These are phyloP conservation scores for Colletotrichum sp. DNA, from an alignment of 2,329 filamentous ascomycete genomes.

Conservation along the genomic window DNA sequence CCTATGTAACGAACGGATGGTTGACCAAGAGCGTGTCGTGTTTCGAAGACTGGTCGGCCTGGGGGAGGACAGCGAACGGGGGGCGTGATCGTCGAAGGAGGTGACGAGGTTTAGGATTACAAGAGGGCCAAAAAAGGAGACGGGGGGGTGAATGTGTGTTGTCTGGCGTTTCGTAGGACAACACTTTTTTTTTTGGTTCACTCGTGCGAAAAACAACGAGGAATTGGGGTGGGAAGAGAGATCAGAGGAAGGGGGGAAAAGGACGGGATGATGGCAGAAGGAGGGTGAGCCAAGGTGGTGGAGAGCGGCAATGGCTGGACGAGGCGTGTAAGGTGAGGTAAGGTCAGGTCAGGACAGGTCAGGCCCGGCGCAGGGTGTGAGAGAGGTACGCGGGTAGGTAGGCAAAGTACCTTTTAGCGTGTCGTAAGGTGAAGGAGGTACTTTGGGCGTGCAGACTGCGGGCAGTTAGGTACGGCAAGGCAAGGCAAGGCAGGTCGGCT, in stretches of 20 bases:
- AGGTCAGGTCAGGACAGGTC: neutral
- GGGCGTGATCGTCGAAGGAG: slow-evolving; percentile 17
- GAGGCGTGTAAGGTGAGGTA: slow-evolving; percentile 7
- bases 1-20: slow-evolving; percentile 21
- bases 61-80: slow-evolving; percentile 8
- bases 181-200: slow-evolving; percentile 2
- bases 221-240: slow-evolving; percentile 3
- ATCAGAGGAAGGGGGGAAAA: neutral
- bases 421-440: neutral
- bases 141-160: neutral
- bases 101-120: slow-evolving; percentile 21
- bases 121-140: slow-evolving; percentile 11
- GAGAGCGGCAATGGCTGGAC: slow-evolving; percentile 19
- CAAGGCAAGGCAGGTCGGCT: neutral
- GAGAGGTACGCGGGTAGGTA: neutral
- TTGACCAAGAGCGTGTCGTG: slow-evolving; percentile 16
- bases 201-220: slow-evolving; percentile 15
- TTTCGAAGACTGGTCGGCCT: slow-evolving; percentile 13
- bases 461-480: neutral
- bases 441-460: neutral
- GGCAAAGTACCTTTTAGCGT: neutral
- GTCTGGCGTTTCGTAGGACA: slow-evolving; percentile 18
- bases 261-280: slow-evolving; percentile 13
- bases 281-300: slow-evolving; percentile 15
- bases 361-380: neutral